Percentiles rank a stretch among this genome's conserved stretches.
Evolutionary conservation across 805 yeast genomes (phyloP).

Genomic region (Yarrowia bubula): DNA sequence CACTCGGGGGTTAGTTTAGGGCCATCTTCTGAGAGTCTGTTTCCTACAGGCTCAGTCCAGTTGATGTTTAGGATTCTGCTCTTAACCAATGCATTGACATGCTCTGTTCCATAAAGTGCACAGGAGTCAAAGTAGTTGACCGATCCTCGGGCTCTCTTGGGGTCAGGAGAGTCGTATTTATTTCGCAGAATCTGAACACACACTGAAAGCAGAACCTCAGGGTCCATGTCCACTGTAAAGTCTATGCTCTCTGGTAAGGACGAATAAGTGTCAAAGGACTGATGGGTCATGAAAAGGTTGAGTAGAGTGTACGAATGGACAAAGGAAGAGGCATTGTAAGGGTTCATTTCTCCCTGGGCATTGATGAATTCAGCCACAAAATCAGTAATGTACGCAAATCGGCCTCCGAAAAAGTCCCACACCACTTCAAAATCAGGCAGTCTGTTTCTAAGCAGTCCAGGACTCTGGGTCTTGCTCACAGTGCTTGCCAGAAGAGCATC

Average conservation of each 20-base stretch:
- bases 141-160: not conserved
- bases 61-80: constrained; percentile 27
- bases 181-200: constrained; percentile 6
- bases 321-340: constrained; percentile 22
- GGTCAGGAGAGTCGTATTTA: not conserved
- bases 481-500: constrained; percentile 28
- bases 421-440: constrained; percentile 29
- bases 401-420: constrained; percentile 33
- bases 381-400: constrained; percentile 30
- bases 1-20: not conserved
- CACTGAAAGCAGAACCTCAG: constrained; percentile 14
- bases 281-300: constrained; percentile 25
- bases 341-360: constrained; percentile 29
- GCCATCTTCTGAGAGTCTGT: constrained; percentile 7
- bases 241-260: constrained; percentile 23
- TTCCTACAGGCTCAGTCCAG: constrained; percentile 30
- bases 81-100: constrained; percentile 27
- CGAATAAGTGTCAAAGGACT: constrained; percentile 21
- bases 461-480: constrained; percentile 29
- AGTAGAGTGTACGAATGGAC: constrained; percentile 25
- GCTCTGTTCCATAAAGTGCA: constrained; percentile 27
- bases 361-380: constrained; percentile 32
- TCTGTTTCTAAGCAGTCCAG: constrained; percentile 29
- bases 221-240: constrained; percentile 15
- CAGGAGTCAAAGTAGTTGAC: constrained; percentile 26